Conservation (phyloP, 257 asterid genomes). For the Prunella vulgaris region DNA sequence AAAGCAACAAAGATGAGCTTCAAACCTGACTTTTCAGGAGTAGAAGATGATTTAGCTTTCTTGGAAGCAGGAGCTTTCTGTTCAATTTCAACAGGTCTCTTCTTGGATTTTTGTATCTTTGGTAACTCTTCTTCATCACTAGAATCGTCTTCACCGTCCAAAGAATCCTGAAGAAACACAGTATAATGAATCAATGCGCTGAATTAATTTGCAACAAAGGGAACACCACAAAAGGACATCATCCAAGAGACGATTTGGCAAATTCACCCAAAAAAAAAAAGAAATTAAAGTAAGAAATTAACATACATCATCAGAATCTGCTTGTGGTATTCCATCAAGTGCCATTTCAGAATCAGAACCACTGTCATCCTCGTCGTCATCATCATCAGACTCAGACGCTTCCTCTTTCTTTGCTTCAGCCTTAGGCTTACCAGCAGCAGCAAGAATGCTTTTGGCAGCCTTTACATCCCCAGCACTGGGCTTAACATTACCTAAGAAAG, state of each 20-base stretch:
- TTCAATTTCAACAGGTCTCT: constrained; percentile 40
- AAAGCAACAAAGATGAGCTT: neutral
- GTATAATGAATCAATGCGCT: neutral
- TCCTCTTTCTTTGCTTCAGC: constrained; percentile 23
- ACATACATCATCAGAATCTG: constrained; percentile 38
- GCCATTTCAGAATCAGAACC: constrained; percentile 22
- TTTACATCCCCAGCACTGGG: constrained; percentile 17
- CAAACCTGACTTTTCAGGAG: constrained; percentile 50
- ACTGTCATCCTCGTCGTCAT: constrained; percentile 34
- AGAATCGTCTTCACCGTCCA: constrained; percentile 22
- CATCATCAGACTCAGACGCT: constrained; percentile 26
- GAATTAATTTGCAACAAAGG: neutral
- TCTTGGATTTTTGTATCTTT: constrained; percentile 43
- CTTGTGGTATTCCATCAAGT: neutral
- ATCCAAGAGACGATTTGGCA: neutral
- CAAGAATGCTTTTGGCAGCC: constrained; percentile 1
- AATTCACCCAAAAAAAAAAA: neutral
- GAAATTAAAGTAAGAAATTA: no score
- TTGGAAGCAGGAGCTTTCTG: constrained; percentile 32
- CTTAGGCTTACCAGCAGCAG: constrained; percentile 3
- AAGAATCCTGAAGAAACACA: constrained; percentile 29
- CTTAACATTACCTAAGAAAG: constrained; percentile 18
- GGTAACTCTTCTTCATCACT: constrained; percentile 45
- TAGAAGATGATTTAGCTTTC: constrained; percentile 39
- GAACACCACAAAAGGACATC: neutral